Conservation (phyloP, 192 early-diverging fungal species). For the Linnemannia zychae region DNA sequence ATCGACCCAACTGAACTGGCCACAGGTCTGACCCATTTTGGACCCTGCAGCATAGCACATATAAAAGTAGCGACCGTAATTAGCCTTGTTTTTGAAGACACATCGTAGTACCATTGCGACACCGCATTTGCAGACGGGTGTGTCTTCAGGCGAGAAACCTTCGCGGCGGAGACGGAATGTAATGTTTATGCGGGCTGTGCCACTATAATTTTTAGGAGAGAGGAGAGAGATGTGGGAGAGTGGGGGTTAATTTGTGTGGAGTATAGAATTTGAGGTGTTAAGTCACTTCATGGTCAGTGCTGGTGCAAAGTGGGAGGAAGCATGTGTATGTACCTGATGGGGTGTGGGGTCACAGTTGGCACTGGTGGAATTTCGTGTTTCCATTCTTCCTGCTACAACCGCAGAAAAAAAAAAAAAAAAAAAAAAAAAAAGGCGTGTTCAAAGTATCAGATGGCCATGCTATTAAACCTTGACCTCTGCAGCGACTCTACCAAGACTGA, state of each 20-base stretch:
- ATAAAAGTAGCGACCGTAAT: slow-evolving; percentile 59
- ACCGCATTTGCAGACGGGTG: slow-evolving; percentile 58
- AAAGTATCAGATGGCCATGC: background rate
- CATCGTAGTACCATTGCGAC: slow-evolving; percentile 52
- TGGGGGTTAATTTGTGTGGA: too few species aligned
- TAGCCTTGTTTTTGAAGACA: slow-evolving; percentile 54
- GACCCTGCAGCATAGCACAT: slow-evolving; percentile 57
- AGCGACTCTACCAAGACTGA: background rate
- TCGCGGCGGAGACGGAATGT: slow-evolving; percentile 54
- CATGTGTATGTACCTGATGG: slow-evolving; percentile 25
- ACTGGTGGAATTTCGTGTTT: slow-evolving; percentile 58
- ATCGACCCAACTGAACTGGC: slow-evolving; percentile 56
- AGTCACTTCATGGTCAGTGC: too few species aligned
- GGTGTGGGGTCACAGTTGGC: slow-evolving; percentile 43
- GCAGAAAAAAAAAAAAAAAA: background rate
- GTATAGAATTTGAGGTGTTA: background rate
- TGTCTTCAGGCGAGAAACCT: slow-evolving; percentile 51
- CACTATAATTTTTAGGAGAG: slow-evolving; percentile 9
- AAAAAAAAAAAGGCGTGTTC: background rate
- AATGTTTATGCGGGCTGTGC: slow-evolving; percentile 57
- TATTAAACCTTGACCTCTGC: background rate
- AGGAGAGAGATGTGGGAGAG: background rate
- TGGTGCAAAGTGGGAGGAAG: too few species aligned
- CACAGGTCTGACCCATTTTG: slow-evolving; percentile 49
- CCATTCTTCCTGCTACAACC: slow-evolving; percentile 50